A percentile compares a stretch with the other conserved stretches of the same genome.
These are phyloP conservation scores for Aquilaria sinensis DNA, from an alignment of 345 rosid genomes.

Conservation along the genomic window DNA sequence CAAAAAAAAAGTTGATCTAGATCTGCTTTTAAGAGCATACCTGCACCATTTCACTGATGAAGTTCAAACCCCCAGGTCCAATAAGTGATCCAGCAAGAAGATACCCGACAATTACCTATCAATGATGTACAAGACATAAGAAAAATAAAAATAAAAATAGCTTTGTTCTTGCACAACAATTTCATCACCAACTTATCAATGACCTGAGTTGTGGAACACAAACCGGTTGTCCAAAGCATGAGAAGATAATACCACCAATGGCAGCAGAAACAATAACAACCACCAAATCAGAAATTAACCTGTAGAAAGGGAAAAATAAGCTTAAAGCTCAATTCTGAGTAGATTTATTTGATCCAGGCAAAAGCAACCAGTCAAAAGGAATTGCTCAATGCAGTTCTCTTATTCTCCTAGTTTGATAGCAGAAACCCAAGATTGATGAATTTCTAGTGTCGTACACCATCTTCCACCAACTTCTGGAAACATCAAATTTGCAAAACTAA, in stretches of 20 bases:
- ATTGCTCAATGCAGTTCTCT: no score
- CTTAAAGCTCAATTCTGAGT: no score
- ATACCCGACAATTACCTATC: slow-evolving; percentile 93
- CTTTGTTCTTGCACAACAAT: slow-evolving; percentile 4
- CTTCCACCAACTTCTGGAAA: no score
- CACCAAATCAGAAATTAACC: slow-evolving; percentile 96
- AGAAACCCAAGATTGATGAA: no score
- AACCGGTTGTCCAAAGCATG: slow-evolving; percentile 98
- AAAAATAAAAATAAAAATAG: not conserved
- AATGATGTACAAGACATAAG: not conserved
- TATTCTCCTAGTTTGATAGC: no score
- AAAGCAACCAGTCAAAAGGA: no score
- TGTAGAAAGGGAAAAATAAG: slow-evolving; percentile 24
- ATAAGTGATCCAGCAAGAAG: slow-evolving; percentile 95
- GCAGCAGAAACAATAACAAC: slow-evolving; percentile 98
- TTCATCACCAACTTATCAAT: slow-evolving; percentile 14
- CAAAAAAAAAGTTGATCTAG: not conserved
- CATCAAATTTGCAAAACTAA: no score
- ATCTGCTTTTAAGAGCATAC: slow-evolving; percentile 27
- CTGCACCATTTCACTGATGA: slow-evolving; percentile 99
- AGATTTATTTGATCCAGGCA: no score
- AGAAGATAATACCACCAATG: slow-evolving; percentile 89
- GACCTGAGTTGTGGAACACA: slow-evolving; percentile 23
- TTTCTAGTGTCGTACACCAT: no score
- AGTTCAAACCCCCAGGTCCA: slow-evolving; percentile 98